Evolutionary conservation across 768 basidiomycete species (phyloP), one percentile per base, ranked within the genome.

Genomic region (Naganishia vaughanmartiniae): DNA sequence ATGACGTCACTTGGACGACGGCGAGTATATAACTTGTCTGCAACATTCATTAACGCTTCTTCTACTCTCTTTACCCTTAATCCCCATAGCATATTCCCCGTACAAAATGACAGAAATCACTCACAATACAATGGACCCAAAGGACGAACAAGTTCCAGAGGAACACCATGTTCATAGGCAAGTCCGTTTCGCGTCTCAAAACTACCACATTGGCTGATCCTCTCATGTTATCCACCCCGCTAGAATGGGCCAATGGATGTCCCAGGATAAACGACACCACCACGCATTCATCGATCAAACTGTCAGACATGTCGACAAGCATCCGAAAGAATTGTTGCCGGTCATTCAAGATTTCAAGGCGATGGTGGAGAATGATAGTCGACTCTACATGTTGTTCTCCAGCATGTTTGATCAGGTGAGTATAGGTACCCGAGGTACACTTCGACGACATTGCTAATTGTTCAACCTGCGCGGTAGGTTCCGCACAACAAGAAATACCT

Each of bases 301-400:
- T 2, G 72, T 82, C 45, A 66, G 75, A 24, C 72, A 79, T 63
- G 81, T 80, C 54, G 77, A 81, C 34, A 65, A 74, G 30, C 73
- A 82, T 65, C 79, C 78, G 74, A 77, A 57, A 34, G 70, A 70
- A 14, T 69, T 82, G 9, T 73, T 78, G 45, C 80, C 80, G 0
- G 76, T 79, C 14, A 46, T 82, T 33, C 58, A 77, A 46, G 78
- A 81, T 66, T 81, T 82, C 75, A 74, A 81, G 67, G 74, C 78
- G 30, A 67, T 74, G 67, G 77, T 82, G 14, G 76, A 82, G 57
- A 67, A 73, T 17, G 78, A 80, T 70, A 74, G 81, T 12, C 69
- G 80, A 42, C 72, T 82, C 46, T 75, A 57, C 45, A 81, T 82
- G 81, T 73, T 81, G 11, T 81, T 82, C 74, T 54, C 70, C 4